Base-by-base conservation (phyloP, 2,329 filamentous ascomycete genomes). In the Fusarium tanahbumbuense region DNA sequence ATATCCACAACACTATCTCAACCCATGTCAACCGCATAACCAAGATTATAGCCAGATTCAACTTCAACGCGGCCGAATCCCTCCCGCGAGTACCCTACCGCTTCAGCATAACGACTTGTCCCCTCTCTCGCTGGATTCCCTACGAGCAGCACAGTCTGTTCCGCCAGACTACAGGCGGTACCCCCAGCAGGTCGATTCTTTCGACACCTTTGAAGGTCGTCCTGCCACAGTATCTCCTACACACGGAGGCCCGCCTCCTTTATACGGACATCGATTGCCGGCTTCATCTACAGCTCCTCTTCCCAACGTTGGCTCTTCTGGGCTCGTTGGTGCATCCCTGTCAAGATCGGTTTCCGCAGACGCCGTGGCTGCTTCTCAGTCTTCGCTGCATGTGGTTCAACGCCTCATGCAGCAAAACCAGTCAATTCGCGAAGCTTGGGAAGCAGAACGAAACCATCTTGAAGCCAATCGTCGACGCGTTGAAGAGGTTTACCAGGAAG, bases 401-500 rank as follows among this genome's bases (percentile, higher is more conserved):
- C 80, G 80, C 7, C 76, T 84, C 15, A 73, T 81, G 25, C 80
- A 81, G 63, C 83, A 84, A 68, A 83, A 83, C 67, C 72, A 76
- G 32, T 72, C 79, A 28, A 83, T 83, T 42, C 78, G 82, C 25
- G 84, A 86, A 61, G 84, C 82, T 22, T 87, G 85, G 85, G 84
- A 85, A 71, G 83, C 83, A 12, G 86, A 88, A 73, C 83, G 86
- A 34, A 83, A 82, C 52, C 82, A 87, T 59, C 79, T 88, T 59
- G 85, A 88, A 72, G 85, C 84, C 9, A 86, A 84, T 66, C 83
- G 86, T 13, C 82, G 82, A 47, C 83, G 85, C 16, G 85, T 83
- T 6, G 86, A 87, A 69, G 83, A 86, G 73, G 83, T 87, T n/a
- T 87, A 87, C 71, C 83, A 83, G 66, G 84, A 87, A 69, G 85